phyloP scores from a whole-genome alignment of 305 asterid species.

The Solanum hybrid region DNA sequence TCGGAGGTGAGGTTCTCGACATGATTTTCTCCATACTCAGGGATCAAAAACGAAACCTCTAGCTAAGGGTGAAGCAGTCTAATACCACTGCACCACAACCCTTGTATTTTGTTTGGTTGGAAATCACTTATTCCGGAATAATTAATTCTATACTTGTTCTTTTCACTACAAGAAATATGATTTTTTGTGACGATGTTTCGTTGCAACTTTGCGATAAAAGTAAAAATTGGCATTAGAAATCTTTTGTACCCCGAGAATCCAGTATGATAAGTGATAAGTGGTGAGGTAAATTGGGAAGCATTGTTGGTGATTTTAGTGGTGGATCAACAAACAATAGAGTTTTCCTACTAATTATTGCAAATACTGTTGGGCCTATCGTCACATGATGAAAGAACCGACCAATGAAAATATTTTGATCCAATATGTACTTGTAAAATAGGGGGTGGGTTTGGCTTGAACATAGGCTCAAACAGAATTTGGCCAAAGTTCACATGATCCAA shows the following conservation, averaged over 20 bases:
- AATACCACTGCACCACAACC: neutral
- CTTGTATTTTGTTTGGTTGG: neutral
- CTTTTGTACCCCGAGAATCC: neutral
- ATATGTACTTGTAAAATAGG: neutral
- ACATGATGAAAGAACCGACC: neutral
- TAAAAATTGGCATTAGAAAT: too few relatives aligned
- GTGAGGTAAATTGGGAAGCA: neutral
- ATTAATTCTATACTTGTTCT: neutral
- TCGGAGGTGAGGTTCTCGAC: neutral
- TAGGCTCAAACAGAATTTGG: neutral
- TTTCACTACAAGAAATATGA: neutral
- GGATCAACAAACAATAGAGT: neutral
- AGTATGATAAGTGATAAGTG: neutral
- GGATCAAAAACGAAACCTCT: too few relatives aligned
- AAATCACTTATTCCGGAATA: neutral
- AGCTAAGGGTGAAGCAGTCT: neutral
- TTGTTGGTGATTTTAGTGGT: neutral
- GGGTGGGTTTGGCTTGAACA: too few relatives aligned
- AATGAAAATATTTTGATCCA: neutral
- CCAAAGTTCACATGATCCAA: neutral
- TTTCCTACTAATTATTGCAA: neutral
- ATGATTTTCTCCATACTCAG: neutral
- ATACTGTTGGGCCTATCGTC: neutral
- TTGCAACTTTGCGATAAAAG: neutral
- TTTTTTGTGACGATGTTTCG: neutral